These are phyloP conservation scores for Cryptococcus jaspeensis DNA, from an alignment of 1,284 basidiomycete genomes.

Conservation along the genomic window DNA sequence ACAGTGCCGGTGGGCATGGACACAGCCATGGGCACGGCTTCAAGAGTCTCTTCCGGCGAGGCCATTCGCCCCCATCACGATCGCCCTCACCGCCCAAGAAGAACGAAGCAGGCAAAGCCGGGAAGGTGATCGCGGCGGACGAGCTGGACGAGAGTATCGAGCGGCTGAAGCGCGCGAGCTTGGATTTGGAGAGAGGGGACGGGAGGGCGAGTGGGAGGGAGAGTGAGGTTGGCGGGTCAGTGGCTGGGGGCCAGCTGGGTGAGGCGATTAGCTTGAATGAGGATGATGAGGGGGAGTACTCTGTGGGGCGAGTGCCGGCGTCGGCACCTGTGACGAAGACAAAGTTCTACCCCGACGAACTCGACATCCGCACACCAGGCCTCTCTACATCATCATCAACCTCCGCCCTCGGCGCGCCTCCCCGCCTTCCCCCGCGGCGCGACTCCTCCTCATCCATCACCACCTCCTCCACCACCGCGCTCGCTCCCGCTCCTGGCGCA, in stretches of 20 bases:
- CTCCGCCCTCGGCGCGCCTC: too few relatives aligned
- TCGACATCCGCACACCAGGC: neutral
- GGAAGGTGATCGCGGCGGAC: slow-evolving; percentile 20
- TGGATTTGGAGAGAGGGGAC: slow-evolving; percentile 35
- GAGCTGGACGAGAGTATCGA: slow-evolving; percentile 46
- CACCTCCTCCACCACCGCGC: neutral
- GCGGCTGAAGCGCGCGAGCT: slow-evolving; percentile 39
- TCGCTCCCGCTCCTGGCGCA: neutral
- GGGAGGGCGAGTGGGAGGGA: neutral
- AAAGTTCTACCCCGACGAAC: slow-evolving; percentile 26
- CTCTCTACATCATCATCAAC: too few relatives aligned
- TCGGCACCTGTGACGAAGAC: slow-evolving; percentile 44
- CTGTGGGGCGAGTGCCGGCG: slow-evolving; percentile 7
- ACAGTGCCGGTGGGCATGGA: neutral
- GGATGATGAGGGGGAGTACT: neutral
- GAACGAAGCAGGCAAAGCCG: slow-evolving; percentile 22
- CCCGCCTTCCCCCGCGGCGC: neutral
- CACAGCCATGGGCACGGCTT: slow-evolving; percentile 26
- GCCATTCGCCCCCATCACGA: slow-evolving; percentile 43
- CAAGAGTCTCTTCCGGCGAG: slow-evolving; percentile 41
- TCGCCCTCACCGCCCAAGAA: slow-evolving; percentile 41
- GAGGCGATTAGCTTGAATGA: slow-evolving; percentile 4
- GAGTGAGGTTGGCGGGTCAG: neutral
- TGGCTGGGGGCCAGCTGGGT: neutral
- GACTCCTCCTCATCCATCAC: neutral